Conservation (phyloP, 2,329 filamentous ascomycete species). For the Fusarium pseudograminearum region DNA sequence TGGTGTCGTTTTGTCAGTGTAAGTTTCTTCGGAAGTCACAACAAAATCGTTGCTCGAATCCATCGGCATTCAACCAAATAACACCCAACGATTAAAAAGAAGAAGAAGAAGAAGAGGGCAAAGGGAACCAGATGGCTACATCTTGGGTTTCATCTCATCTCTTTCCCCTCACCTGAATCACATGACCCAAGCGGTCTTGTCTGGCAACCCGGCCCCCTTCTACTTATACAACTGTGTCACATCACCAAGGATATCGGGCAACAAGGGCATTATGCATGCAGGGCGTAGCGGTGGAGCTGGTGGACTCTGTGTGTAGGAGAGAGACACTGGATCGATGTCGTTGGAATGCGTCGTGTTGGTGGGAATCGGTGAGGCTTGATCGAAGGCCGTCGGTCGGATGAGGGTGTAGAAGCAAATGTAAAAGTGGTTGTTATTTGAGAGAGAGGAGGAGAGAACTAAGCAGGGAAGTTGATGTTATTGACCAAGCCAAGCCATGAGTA, state of each 20-base stretch:
- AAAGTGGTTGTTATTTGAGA: background rate
- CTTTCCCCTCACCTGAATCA: slow-evolving; percentile 51
- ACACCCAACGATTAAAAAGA: slow-evolving; percentile 9
- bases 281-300: slow-evolving; percentile 13
- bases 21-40: slow-evolving; percentile 19
- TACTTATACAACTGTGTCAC: slow-evolving; percentile 43
- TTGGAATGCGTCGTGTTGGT: slow-evolving; percentile 19
- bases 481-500: slow-evolving; percentile 34
- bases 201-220: slow-evolving; percentile 42
- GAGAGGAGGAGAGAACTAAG: background rate
- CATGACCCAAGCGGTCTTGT: slow-evolving; percentile 46
- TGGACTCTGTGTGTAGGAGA: slow-evolving; percentile 20
- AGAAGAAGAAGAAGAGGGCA: slow-evolving; percentile 13
- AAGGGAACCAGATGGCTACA: slow-evolving; percentile 29
- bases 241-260: slow-evolving; percentile 43
- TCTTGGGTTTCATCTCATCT: slow-evolving; percentile 46
- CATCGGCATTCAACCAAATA: slow-evolving; percentile 9
- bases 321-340: slow-evolving; percentile 1
- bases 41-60: slow-evolving; percentile 15
- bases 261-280: slow-evolving; percentile 35
- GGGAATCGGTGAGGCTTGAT: slow-evolving; percentile 21
- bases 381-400: background rate
- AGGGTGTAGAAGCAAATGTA: background rate
- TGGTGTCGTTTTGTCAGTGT: slow-evolving; percentile 7
- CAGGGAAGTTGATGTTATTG: slow-evolving; percentile 13